phyloP scores from a whole-genome alignment of 2,329 filamentous ascomycete species.

The Plenodomus tracheiphilus region DNA sequence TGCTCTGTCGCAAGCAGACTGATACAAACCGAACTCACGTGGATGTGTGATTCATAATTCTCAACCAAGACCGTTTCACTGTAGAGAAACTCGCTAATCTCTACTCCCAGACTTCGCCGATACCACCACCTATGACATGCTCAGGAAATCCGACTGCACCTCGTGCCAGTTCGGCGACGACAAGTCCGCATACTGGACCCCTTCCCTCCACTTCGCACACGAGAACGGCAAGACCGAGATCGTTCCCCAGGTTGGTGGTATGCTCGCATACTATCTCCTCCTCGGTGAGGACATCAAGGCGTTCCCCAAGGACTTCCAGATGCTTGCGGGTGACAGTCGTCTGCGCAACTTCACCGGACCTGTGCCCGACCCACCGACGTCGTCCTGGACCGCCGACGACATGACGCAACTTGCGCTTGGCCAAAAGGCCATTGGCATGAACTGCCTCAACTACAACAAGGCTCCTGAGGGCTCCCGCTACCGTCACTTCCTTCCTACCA shows the following conservation, averaged over 20 bases:
- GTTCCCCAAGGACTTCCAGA: slow-evolving; percentile 72
- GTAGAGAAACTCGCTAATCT: slow-evolving; percentile 23
- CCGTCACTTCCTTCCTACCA: slow-evolving; percentile 80
- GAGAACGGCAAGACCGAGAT: slow-evolving; percentile 65
- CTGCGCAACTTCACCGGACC: slow-evolving; percentile 59
- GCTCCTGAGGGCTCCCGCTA: slow-evolving; percentile 72
- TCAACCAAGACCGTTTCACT: slow-evolving; percentile 16
- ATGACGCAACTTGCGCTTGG: slow-evolving; percentile 70
- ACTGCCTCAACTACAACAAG: slow-evolving; percentile 81
- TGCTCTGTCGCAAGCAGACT: too few relatives aligned
- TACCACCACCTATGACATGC: slow-evolving; percentile 63
- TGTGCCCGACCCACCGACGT: slow-evolving; percentile 70
- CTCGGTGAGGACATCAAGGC: slow-evolving; percentile 69
- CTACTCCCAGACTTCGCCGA: slow-evolving; percentile 57
- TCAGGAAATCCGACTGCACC: slow-evolving; percentile 68
- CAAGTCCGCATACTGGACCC: slow-evolving; percentile 57
- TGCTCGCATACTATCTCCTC: slow-evolving; percentile 75
- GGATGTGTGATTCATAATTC: too few relatives aligned
- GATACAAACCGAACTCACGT: too few relatives aligned
- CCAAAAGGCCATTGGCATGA: slow-evolving; percentile 89
- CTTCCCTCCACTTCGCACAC: slow-evolving; percentile 69
- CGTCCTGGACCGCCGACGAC: slow-evolving; percentile 65
- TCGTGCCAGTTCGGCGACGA: slow-evolving; percentile 59
- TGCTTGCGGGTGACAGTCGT: slow-evolving; percentile 68
- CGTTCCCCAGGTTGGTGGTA: slow-evolving; percentile 61